Conservation (phyloP, 2,329 filamentous ascomycete species). For the Lasiodiplodia sp. region DNA sequence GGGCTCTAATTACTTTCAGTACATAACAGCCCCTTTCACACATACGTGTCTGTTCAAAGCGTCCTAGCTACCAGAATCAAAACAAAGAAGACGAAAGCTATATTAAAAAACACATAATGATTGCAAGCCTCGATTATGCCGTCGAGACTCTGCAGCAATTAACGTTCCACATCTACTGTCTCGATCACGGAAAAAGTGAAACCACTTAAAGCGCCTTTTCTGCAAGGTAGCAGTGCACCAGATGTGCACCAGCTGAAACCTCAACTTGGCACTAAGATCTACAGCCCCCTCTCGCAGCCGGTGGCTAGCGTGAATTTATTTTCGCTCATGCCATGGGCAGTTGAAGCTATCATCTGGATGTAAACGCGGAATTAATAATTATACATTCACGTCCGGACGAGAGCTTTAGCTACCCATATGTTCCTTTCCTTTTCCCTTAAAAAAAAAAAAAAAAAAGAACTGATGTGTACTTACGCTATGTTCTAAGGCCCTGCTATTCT, state of each 20-base stretch:
- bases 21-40: constrained; percentile 1
- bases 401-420: too few species aligned
- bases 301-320: too few species aligned
- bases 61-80: background rate
- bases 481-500: too few species aligned
- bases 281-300: too few species aligned
- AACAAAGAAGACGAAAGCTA: background rate
- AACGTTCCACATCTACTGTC: background rate
- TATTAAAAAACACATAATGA: background rate
- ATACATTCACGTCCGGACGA: too few species aligned
- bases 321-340: too few species aligned
- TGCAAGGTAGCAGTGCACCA: background rate
- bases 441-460: too few species aligned
- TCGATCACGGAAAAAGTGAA: background rate
- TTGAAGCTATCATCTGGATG: too few species aligned
- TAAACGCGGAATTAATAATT: too few species aligned
- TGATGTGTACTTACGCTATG: too few species aligned
- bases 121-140: background rate
- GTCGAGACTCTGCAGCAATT: background rate
- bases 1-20: background rate
- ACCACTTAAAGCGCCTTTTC: background rate
- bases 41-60: background rate
- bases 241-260: background rate
- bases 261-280: background rate
- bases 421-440: too few species aligned